phyloP scores from a whole-genome alignment of 768 basidiomycete genomes.

The Trametes coccinea region DNA sequence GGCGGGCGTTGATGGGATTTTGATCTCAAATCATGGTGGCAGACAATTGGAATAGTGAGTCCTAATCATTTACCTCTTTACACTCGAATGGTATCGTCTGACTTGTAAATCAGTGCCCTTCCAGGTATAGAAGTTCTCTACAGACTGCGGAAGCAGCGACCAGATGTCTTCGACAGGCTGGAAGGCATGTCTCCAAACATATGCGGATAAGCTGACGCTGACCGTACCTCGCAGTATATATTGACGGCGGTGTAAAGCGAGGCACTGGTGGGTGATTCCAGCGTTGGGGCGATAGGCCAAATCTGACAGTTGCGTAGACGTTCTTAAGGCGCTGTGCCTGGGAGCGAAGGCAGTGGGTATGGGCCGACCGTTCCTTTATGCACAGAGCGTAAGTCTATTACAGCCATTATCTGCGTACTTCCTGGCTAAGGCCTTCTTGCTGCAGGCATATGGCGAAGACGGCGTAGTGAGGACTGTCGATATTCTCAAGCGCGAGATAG shows the following conservation, averaged over 20 bases:
- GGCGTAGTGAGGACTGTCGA: slow-evolving; percentile 66
- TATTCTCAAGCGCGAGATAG: slow-evolving; percentile 77
- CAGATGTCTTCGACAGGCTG: slow-evolving; percentile 69
- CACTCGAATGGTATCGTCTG: slow-evolving; percentile 13
- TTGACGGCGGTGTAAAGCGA: slow-evolving; percentile 81
- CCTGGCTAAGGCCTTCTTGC: slow-evolving; percentile 29
- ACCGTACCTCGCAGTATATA: slow-evolving; percentile 56
- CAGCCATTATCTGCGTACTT: not conserved
- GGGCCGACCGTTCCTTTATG: slow-evolving; percentile 84
- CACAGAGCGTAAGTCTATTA: slow-evolving; percentile 61
- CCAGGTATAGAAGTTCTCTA: slow-evolving; percentile 81
- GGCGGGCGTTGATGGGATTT: slow-evolving; percentile 82
- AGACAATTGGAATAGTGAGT: slow-evolving; percentile 81
- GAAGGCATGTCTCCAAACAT: slow-evolving; percentile 50
- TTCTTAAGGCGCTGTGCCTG: slow-evolving; percentile 86
- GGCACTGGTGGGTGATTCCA: slow-evolving; percentile 62
- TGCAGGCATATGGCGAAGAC: slow-evolving; percentile 66
- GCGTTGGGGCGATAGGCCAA: no score
- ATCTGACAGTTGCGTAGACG: slow-evolving; percentile 45
- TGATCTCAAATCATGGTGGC: slow-evolving; percentile 93
- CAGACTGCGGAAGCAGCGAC: slow-evolving; percentile 66
- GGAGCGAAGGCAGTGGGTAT: slow-evolving; percentile 87
- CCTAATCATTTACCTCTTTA: not conserved
- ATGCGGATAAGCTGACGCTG: not conserved
- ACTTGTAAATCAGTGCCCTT: slow-evolving; percentile 52